Conservation (phyloP, 139 green algal genomes). For the Gonium pectorale region DNA sequence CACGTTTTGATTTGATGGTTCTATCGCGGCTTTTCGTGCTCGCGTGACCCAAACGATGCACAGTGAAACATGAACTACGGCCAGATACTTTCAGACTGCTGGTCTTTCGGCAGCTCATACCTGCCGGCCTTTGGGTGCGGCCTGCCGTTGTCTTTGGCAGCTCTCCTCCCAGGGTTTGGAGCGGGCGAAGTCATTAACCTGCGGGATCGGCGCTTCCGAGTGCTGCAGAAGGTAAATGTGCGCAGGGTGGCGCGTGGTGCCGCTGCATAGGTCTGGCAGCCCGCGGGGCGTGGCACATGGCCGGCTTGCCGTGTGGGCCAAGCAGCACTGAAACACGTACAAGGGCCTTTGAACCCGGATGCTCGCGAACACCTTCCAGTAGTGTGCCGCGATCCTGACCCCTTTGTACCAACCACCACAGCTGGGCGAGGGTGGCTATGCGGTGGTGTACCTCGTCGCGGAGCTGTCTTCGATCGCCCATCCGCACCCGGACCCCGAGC, state of each 20-base stretch:
- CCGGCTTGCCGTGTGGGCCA: no score
- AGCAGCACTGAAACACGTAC: no score
- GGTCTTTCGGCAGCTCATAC: constrained; percentile 8
- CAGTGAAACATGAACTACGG: constrained; percentile 21
- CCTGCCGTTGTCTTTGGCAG: neutral
- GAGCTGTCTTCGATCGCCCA: constrained; percentile 50
- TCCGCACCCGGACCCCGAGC: constrained; percentile 14
- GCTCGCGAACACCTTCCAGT: no score
- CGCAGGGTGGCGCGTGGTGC: no score
- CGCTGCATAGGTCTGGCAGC: no score
- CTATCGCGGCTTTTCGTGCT: no score
- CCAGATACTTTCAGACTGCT: constrained; percentile 12
- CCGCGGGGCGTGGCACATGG: no score
- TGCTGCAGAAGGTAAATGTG: constrained; percentile 23
- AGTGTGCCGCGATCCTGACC: no score
- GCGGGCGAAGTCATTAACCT: neutral
- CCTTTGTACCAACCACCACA: no score
- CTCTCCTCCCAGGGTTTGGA: neutral
- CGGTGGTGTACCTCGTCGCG: constrained; percentile 81
- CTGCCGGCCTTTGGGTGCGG: neutral
- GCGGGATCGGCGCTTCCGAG: neutral
- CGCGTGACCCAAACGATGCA: neutral
- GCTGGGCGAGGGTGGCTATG: constrained; percentile 87
- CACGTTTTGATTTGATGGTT: no score
- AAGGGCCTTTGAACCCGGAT: no score